Evolutionary conservation across 148 eudicot genomes (phyloP).

Genomic region (Camellia japonica): DNA sequence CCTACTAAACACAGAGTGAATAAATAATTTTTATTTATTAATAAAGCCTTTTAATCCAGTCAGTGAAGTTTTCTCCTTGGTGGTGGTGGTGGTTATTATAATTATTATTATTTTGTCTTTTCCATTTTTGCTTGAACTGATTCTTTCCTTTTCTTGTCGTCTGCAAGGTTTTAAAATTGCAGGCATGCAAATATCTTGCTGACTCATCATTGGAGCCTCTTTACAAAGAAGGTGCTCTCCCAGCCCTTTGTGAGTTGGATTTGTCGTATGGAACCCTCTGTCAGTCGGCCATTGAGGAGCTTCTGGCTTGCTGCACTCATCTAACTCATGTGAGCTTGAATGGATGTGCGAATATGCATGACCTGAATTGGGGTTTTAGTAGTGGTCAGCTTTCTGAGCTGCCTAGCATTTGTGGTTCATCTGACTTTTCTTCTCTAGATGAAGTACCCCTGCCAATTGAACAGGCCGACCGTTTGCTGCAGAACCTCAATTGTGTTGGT

Average conservation of each 20-base stretch:
- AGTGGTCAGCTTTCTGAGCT: slow-evolving; percentile 19
- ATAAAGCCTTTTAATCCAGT: too few species aligned
- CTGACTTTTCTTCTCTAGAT: slow-evolving; percentile 22
- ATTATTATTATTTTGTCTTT: not conserved
- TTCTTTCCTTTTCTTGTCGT: slow-evolving; percentile 7
- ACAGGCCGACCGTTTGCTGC: slow-evolving; percentile 62
- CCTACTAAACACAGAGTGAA: too few species aligned
- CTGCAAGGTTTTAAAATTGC: slow-evolving; percentile 78
- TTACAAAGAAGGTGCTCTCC: slow-evolving; percentile 79
- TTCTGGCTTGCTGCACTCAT: slow-evolving; percentile 74
- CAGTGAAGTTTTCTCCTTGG: too few species aligned
- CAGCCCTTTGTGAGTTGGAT: slow-evolving; percentile 80
- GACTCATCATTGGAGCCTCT: slow-evolving; percentile 84
- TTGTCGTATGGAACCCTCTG: slow-evolving; percentile 89
- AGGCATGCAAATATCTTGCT: slow-evolving; percentile 92
- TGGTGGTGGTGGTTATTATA: too few species aligned
- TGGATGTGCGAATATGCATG: slow-evolving; percentile 93
- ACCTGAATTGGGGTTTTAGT: slow-evolving; percentile 67
- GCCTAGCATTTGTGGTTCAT: slow-evolving; percentile 24
- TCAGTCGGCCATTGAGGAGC: slow-evolving; percentile 86
- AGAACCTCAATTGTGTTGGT: slow-evolving; percentile 88
- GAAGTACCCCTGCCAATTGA: slow-evolving; percentile 22
- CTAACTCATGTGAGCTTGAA: slow-evolving; percentile 89
- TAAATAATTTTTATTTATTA: too few species aligned
- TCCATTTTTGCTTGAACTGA: not conserved